Evolutionary conservation across 1,284 basidiomycete species (phyloP).

Genomic region (Rhizoctonia solani): DNA sequence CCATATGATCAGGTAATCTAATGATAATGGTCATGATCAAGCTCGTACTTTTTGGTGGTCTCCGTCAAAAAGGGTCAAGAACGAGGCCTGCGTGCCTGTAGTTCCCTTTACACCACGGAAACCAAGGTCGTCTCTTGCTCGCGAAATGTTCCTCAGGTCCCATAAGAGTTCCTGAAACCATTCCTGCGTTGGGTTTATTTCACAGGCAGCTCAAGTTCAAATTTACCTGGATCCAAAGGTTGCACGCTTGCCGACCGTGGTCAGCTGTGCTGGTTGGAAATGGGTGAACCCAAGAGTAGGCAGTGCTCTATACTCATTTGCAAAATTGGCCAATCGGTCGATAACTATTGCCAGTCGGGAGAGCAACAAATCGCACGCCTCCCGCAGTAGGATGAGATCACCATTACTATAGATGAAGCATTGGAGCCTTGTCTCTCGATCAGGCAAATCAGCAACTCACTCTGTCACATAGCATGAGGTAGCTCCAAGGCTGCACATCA

Average conservation of each 20-base stretch:
- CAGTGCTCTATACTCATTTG: slow-evolving; percentile 70
- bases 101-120: slow-evolving; percentile 99
- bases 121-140: slow-evolving; percentile 90
- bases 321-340: slow-evolving; percentile 82
- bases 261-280: slow-evolving; percentile 98
- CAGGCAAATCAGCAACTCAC: slow-evolving; percentile 53
- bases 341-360: slow-evolving; percentile 89
- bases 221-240: slow-evolving; percentile 93
- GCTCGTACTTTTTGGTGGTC: slow-evolving; percentile 81
- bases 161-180: slow-evolving; percentile 82
- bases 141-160: slow-evolving; percentile 93
- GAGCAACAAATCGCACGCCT: slow-evolving; percentile 83
- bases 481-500: slow-evolving; percentile 74
- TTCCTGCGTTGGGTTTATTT: slow-evolving; percentile 20
- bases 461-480: slow-evolving; percentile 99
- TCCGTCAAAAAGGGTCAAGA: slow-evolving; percentile 92
- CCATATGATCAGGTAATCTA: not conserved
- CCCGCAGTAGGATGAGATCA: slow-evolving; percentile 94
- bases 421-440: not conserved
- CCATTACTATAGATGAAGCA: slow-evolving; percentile 68
- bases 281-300: slow-evolving; percentile 97
- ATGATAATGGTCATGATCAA: not conserved
- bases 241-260: slow-evolving; percentile 98
- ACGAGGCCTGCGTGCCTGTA: slow-evolving; percentile 97
- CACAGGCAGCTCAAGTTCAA: not conserved